Base-by-base conservation (phyloP, 164 flowering plant genomes). In the Saururus chinensis region DNA sequence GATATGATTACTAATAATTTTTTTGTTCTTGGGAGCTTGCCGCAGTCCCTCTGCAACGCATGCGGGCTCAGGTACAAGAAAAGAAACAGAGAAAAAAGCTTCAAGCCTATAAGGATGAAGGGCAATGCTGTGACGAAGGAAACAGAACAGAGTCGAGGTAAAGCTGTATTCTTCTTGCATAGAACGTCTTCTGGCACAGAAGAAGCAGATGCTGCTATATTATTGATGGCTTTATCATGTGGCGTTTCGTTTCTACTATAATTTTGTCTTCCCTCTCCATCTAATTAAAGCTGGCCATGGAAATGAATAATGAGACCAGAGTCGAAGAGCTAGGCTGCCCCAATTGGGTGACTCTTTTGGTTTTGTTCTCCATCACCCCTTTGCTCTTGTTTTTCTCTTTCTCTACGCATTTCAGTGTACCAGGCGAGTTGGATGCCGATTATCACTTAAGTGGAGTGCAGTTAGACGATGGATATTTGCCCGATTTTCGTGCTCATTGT, bases 61-160 rank as follows among this genome's bases (percentile, higher is more conserved):
- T 90, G 97, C 65, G 95, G 97, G 79, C 88, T 90, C 71, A 82
- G 86, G 61, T 78, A 83, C 78, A 77, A 95, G 71, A 90, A 90
- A 76, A 83, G 77, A 78, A 82, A 77, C 19, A 64, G 74, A 58
- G 77, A 71, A 9, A 30, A 6, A 30, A 76, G 73, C 26, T 17
- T 73, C 73, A 20, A 20, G 22, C 22, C 19, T 45, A 12, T 4
- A 7, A 9, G 11, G 6, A 6, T 30, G 37, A 30, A 30, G 37
- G 37, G 4, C 37, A 30, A 30, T 30, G 37, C 37, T 30, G 2
- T 30, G 11, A 45, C 17, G 0, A 45, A 45, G 49, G 49, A 0
- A 17, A 17, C 2, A 17, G 49, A 45, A 12, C 17, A 45, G 14
- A 12, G 49, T 17, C 49, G 11, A 45, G 49, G 17, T 45, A 45